Conservation (phyloP, 176 grass and related monocot species). For the Echinochloa phyllopogon region DNA sequence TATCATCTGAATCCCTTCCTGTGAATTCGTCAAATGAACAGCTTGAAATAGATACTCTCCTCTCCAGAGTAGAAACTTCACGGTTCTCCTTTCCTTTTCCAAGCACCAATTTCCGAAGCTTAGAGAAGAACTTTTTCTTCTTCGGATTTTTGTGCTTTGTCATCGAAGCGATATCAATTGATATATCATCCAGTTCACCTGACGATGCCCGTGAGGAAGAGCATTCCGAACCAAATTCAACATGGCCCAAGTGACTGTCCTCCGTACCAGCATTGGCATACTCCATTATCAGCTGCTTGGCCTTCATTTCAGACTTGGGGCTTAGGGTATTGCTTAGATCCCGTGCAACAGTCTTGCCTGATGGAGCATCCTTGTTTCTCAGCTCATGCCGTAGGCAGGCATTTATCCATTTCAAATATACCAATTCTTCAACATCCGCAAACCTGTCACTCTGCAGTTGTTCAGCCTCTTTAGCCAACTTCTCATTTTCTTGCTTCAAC, state of each 20-base stretch:
- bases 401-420: constrained; percentile 99
- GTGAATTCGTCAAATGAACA: constrained; percentile 65
- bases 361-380: constrained; percentile 62
- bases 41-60: constrained; percentile 58
- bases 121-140: constrained; percentile 74
- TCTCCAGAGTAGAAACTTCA: constrained; percentile 41
- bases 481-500: constrained; percentile 76
- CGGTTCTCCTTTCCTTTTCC: constrained; percentile 63
- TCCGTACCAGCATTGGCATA: constrained; percentile 69
- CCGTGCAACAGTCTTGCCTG: constrained; percentile 64
- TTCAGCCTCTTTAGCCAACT: constrained; percentile 70
- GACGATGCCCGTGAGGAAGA: constrained; percentile 66
- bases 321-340: constrained; percentile 88
- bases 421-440: constrained; percentile 90
- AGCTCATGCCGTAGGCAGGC: constrained; percentile 93
- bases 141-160: constrained; percentile 44
- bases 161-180: constrained; percentile 45
- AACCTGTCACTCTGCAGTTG: constrained; percentile 72
- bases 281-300: constrained; percentile 92
- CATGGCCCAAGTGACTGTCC: constrained; percentile 43
- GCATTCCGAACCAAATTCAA: constrained; percentile 81
- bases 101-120: constrained; percentile 75
- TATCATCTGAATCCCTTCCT: constrained; percentile 62
- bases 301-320: constrained; percentile 78
- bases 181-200: constrained; percentile 59